phyloP scores from a whole-genome alignment of 345 rosid species.

The Erysimum cheiranthoides region DNA sequence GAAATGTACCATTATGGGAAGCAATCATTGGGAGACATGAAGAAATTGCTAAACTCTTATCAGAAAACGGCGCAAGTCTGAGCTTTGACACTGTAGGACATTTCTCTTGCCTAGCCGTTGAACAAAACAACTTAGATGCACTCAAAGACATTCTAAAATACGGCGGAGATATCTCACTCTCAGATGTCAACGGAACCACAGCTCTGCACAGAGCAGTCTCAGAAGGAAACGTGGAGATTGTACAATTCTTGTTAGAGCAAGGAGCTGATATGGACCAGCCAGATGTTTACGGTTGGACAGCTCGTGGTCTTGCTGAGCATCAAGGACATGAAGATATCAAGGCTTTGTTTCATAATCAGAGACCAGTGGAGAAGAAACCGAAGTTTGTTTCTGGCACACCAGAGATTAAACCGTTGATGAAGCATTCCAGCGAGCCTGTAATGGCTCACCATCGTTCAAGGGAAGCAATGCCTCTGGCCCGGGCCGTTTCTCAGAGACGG shows the following conservation, averaged over 20 bases:
- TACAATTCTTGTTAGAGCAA: constrained; percentile 65
- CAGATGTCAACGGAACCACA: constrained; percentile 56
- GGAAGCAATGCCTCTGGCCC: constrained; percentile 49
- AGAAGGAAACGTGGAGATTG: constrained; percentile 70
- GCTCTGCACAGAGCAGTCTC: constrained; percentile 76
- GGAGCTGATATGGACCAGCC: constrained; percentile 70
- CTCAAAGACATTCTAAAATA: constrained; percentile 59
- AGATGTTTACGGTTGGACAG: constrained; percentile 78
- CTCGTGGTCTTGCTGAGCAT: constrained; percentile 72
- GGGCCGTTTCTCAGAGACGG: constrained; percentile 48
- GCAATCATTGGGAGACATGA: constrained; percentile 70
- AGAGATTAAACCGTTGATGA: constrained; percentile 48
- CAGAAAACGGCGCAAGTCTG: constrained; percentile 68
- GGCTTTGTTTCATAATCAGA: constrained; percentile 48
- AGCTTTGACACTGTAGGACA: constrained; percentile 60
- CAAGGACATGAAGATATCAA: constrained; percentile 80
- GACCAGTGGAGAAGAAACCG: constrained; percentile 37
- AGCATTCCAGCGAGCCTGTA: constrained; percentile 66
- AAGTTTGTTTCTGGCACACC: constrained; percentile 8
- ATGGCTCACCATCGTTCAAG: constrained; percentile 53
- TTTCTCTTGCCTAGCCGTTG: constrained; percentile 61
- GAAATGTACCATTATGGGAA: constrained; percentile 84
- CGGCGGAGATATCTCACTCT: constrained; percentile 69
- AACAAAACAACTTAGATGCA: constrained; percentile 62
- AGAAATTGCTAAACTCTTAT: constrained; percentile 55